phyloP scores from a whole-genome alignment of 768 basidiomycete genomes.

The Boletales sp. region DNA sequence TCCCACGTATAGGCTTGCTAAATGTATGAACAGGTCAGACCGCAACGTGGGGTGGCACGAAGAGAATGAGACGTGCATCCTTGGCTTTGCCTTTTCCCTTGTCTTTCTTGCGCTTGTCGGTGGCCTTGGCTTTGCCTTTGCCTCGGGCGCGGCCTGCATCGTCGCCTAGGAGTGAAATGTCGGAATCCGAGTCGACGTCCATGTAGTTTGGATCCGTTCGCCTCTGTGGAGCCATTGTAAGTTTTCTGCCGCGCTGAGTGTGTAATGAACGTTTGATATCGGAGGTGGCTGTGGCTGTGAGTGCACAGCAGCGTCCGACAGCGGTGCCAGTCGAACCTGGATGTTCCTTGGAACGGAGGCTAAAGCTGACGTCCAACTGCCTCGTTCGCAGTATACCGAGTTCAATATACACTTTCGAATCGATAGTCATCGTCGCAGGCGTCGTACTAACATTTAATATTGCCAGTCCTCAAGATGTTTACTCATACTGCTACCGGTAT shows the following conservation, averaged over 20 bases:
- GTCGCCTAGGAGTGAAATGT: constrained; percentile 60
- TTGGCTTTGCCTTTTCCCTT: constrained; percentile 43
- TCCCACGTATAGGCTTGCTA: constrained; percentile 95
- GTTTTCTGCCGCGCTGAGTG: neutral
- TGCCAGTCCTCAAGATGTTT: no score
- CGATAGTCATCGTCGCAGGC: no score
- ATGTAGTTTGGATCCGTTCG: constrained; percentile 37
- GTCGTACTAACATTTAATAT: no score
- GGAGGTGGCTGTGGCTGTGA: no score
- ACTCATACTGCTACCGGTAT: no score
- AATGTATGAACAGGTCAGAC: constrained; percentile 2
- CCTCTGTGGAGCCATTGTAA: constrained; percentile 24
- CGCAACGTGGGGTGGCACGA: neutral
- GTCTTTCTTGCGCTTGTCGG: constrained; percentile 49
- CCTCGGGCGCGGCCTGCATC: constrained; percentile 45
- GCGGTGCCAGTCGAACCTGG: no score
- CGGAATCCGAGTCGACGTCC: constrained; percentile 69
- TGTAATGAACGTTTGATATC: no score
- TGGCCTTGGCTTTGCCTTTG: constrained; percentile 54
- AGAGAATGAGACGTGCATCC: constrained; percentile 20
- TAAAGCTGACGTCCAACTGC: no score
- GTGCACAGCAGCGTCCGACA: no score
- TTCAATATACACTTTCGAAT: no score
- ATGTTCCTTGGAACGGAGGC: no score
- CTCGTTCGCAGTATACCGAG: no score